A percentile compares a stretch with the other conserved stretches of the same genome.
Conservation (phyloP, 192 early-diverging fungal species). For the Backusella tuberculispora region DNA sequence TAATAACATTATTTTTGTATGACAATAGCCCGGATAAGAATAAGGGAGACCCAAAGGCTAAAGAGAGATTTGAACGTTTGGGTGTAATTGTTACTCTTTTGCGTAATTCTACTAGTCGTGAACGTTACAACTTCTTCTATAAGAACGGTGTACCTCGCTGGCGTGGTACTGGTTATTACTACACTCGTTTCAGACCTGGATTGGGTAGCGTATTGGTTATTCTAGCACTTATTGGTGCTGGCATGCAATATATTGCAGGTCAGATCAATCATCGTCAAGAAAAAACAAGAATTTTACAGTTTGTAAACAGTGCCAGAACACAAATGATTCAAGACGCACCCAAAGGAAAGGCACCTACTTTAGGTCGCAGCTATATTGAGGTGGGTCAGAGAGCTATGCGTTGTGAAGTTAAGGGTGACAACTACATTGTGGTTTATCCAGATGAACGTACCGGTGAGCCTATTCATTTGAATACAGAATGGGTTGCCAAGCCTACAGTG, state of each 20-base stretch:
- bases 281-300: slow-evolving; percentile 53
- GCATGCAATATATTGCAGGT: slow-evolving; percentile 68
- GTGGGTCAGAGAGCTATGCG: slow-evolving; percentile 30
- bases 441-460: slow-evolving; percentile 27
- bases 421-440: slow-evolving; percentile 36
- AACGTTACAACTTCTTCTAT: slow-evolving; percentile 80
- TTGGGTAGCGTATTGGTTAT: slow-evolving; percentile 60
- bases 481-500: slow-evolving; percentile 27
- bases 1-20: neutral
- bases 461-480: slow-evolving; percentile 38
- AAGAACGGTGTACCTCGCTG: slow-evolving; percentile 82
- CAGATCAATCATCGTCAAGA: slow-evolving; percentile 65
- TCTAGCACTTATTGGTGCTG: slow-evolving; percentile 55
- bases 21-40: slow-evolving; percentile 72
- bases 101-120: slow-evolving; percentile 61
- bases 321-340: slow-evolving; percentile 30
- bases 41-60: slow-evolving; percentile 45
- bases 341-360: slow-evolving; percentile 36
- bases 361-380: slow-evolving; percentile 37
- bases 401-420: slow-evolving; percentile 41
- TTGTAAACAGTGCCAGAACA: slow-evolving; percentile 33
- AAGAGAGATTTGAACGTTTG: slow-evolving; percentile 67
- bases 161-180: slow-evolving; percentile 78
- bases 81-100: slow-evolving; percentile 69
- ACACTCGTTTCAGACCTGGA: slow-evolving; percentile 73